Evolutionary conservation across 441 rosid genomes (phyloP).

Genomic region (Theobroma grandiflorum): DNA sequence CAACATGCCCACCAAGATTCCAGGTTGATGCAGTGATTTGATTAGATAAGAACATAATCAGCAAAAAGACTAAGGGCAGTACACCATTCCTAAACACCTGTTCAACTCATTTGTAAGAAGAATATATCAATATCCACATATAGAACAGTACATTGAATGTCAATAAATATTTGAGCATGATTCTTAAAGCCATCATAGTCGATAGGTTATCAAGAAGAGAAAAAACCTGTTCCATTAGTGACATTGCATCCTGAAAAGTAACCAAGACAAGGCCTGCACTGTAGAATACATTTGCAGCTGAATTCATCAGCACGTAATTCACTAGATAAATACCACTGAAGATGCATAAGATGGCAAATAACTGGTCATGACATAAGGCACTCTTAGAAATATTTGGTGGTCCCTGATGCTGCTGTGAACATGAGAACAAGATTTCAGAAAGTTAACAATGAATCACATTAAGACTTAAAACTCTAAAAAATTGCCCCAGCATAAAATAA

Average conservation of each 20-base stretch:
- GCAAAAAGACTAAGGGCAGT: slow-evolving; percentile 59
- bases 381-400: slow-evolving; percentile 57
- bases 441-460: background rate
- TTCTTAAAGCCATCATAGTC: slow-evolving; percentile 20
- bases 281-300: slow-evolving; percentile 88
- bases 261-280: slow-evolving; percentile 76
- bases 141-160: slow-evolving; percentile 21
- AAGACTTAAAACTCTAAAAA: background rate
- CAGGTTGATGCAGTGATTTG: slow-evolving; percentile 83
- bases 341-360: slow-evolving; percentile 70
- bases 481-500: background rate
- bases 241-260: slow-evolving; percentile 91
- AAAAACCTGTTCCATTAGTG: slow-evolving; percentile 90
- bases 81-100: slow-evolving; percentile 82
- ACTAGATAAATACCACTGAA: slow-evolving; percentile 82
- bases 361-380: slow-evolving; percentile 71
- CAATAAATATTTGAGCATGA: background rate
- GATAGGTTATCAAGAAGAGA: background rate
- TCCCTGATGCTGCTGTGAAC: slow-evolving; percentile 66
- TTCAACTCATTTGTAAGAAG: slow-evolving; percentile 18
- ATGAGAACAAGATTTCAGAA: slow-evolving; percentile 29
- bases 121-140: slow-evolving; percentile 29
- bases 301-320: slow-evolving; percentile 78
- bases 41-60: slow-evolving; percentile 73
- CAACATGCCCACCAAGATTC: slow-evolving; percentile 78